Conservation (phyloP, 768 basidiomycete genomes). For the Leccinum subgranulosum region DNA sequence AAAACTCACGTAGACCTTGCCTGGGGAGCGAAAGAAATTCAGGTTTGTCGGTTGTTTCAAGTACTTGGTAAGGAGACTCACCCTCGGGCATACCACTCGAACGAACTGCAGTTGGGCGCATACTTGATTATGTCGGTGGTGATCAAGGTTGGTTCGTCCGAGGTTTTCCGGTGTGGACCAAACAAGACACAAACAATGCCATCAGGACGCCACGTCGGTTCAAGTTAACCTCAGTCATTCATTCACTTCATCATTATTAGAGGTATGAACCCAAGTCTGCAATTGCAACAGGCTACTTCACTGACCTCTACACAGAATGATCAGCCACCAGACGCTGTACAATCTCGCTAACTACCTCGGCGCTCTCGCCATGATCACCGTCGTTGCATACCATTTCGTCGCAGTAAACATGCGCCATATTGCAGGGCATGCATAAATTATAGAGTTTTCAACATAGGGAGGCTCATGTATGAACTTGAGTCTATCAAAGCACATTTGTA, state of each 20-base stretch:
- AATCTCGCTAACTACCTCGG: conserved; percentile 82
- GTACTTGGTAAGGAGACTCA: conserved; percentile 41
- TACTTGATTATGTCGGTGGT: conserved; percentile 11
- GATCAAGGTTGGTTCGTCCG: conserved; percentile 12
- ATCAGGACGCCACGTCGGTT: not conserved
- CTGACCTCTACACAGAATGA: conserved; percentile 47
- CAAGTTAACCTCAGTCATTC: not conserved
- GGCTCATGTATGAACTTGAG: not conserved
- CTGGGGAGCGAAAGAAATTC: conserved; percentile 36
- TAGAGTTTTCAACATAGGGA: not conserved
- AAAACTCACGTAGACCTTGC: conserved; percentile 77
- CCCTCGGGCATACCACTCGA: conserved; percentile 81
- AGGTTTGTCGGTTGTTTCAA: not conserved
- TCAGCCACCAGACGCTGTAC: conserved; percentile 77
- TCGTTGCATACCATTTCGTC: conserved; percentile 88
- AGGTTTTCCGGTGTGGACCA: conserved; percentile 30
- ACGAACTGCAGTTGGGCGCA: conserved; percentile 52
- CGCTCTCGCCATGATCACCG: conserved; percentile 79
- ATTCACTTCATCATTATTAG: conserved; percentile 1
- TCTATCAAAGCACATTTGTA: not conserved
- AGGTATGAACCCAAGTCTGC: conserved; percentile 13
- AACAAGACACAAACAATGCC: conserved; percentile 32
- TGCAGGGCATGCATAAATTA: conserved; percentile 23
- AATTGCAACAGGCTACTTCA: not conserved
- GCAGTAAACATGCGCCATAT: conserved; percentile 71